phyloP scores from a whole-genome alignment of 805 yeast genomes.

The Suhomyces sp. region DNA sequence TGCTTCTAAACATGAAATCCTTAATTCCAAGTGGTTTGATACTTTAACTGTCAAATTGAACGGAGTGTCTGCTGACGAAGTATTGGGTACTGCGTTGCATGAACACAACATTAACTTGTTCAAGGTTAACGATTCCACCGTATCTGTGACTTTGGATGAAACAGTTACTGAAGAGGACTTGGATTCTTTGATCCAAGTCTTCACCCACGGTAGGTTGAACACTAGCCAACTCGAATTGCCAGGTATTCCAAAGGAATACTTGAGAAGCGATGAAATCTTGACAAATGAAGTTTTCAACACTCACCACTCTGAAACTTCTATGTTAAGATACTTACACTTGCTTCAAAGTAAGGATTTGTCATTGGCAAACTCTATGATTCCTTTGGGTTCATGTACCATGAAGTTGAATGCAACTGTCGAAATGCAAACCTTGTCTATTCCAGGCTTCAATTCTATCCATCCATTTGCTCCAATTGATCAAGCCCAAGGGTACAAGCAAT shows the following conservation, averaged over 20 bases:
- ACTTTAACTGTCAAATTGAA: slow-evolving; percentile 68
- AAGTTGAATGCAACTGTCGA: slow-evolving; percentile 93
- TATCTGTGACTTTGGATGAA: slow-evolving; percentile 89
- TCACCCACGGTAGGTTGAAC: slow-evolving; percentile 43
- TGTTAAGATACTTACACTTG: slow-evolving; percentile 84
- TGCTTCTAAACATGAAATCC: slow-evolving; percentile 43
- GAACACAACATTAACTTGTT: slow-evolving; percentile 72
- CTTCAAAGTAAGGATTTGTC: slow-evolving; percentile 87
- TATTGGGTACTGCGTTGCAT: slow-evolving; percentile 58
- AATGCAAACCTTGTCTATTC: slow-evolving; percentile 94
- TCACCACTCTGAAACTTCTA: slow-evolving; percentile 92
- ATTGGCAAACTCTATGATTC: slow-evolving; percentile 94
- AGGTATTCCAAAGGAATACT: slow-evolving; percentile 45
- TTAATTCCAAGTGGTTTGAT: slow-evolving; percentile 76
- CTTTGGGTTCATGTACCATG: slow-evolving; percentile 98
- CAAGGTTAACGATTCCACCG: slow-evolving; percentile 57
- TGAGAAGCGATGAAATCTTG: slow-evolving; percentile 61
- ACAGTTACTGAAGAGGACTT: slow-evolving; percentile 70
- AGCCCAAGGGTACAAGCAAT: slow-evolving; percentile 80
- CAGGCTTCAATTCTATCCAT: slow-evolving; percentile 83
- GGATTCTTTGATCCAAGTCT: slow-evolving; percentile 53
- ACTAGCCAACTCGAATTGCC: slow-evolving; percentile 40
- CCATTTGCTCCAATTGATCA: slow-evolving; percentile 92
- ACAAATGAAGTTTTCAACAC: slow-evolving; percentile 77
- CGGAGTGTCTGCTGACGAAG: slow-evolving; percentile 51